Percentiles rank a stretch among this genome's conserved stretches.
These are phyloP conservation scores for Metschnikowia arizonensis DNA, from an alignment of 805 yeast species.

Conservation along the genomic window DNA sequence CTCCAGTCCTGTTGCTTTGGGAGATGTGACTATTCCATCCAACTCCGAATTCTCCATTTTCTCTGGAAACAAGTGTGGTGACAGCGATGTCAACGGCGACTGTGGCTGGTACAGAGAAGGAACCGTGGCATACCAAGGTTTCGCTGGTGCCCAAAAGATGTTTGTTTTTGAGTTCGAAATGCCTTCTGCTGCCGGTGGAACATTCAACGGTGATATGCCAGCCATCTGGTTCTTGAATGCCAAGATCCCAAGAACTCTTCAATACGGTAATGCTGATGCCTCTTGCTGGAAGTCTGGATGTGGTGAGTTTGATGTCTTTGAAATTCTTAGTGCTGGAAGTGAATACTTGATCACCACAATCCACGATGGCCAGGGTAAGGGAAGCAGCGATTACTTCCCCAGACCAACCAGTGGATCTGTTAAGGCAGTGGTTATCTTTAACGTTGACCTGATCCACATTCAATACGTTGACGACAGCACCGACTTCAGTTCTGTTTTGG, in stretches of 20 bases:
- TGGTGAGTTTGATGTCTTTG: slow-evolving; percentile 96
- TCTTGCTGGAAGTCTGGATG: slow-evolving; percentile 97
- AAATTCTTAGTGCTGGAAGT: slow-evolving; percentile 75
- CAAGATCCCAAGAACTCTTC: slow-evolving; percentile 92
- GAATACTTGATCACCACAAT: slow-evolving; percentile 62
- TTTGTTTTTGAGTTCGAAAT: slow-evolving; percentile 90
- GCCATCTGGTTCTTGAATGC: slow-evolving; percentile 96
- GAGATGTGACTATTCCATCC: slow-evolving; percentile 64
- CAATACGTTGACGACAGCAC: slow-evolving; percentile 56
- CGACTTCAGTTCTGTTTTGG: slow-evolving; percentile 45
- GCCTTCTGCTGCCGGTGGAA: slow-evolving; percentile 58
- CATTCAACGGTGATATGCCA: slow-evolving; percentile 84
- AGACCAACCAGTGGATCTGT: slow-evolving; percentile 78
- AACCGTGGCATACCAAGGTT: slow-evolving; percentile 93
- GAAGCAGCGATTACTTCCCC: slow-evolving; percentile 77
- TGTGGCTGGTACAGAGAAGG: slow-evolving; percentile 87
- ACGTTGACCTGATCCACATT: slow-evolving; percentile 52
- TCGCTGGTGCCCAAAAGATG: slow-evolving; percentile 77
- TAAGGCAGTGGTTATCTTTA: slow-evolving; percentile 88
- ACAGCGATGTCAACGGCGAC: slow-evolving; percentile 32
- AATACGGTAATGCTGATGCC: slow-evolving; percentile 81
- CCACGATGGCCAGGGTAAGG: slow-evolving; percentile 90
- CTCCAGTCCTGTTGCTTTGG: slow-evolving; percentile 60
- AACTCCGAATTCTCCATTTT: slow-evolving; percentile 80
- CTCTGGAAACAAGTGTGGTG: slow-evolving; percentile 58